These are phyloP conservation scores for Periconia sp. DNA, from an alignment of 2,329 filamentous ascomycete genomes.

Conservation along the genomic window DNA sequence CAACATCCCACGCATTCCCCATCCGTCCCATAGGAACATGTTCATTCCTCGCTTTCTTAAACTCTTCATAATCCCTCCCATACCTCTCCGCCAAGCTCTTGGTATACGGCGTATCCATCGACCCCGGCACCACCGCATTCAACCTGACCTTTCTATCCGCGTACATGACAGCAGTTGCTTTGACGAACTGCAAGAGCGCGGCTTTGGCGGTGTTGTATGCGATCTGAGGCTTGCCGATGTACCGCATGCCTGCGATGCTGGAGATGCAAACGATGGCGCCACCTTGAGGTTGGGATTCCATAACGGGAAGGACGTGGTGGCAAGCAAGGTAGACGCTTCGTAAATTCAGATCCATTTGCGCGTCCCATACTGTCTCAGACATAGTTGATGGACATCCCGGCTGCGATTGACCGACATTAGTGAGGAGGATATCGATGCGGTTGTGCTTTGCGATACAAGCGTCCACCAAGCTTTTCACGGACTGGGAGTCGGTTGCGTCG, in stretches of 20 bases:
- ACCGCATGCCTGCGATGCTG: constrained; percentile 56
- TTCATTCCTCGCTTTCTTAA: constrained; percentile 3
- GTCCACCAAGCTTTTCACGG: constrained; percentile 9
- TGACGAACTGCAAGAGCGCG: constrained; percentile 55
- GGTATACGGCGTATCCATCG: constrained; percentile 54
- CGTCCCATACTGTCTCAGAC: constrained; percentile 54
- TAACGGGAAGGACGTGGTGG: constrained; percentile 57
- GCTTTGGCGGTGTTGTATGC: constrained; percentile 53
- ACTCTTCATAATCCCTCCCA: constrained; percentile 9
- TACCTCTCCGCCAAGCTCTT: constrained; percentile 10
- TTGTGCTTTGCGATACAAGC: constrained; percentile 40
- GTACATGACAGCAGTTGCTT: constrained; percentile 54
- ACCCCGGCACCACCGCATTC: constrained; percentile 58
- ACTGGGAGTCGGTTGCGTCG: constrained; percentile 6
- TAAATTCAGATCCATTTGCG: constrained; percentile 57
- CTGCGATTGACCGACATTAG: constrained; percentile 57
- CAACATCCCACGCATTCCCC: constrained; percentile 38
- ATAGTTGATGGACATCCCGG: constrained; percentile 54
- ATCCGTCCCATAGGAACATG: constrained; percentile 33
- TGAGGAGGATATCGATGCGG: constrained; percentile 57
- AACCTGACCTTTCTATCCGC: constrained; percentile 51
- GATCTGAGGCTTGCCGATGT: constrained; percentile 55
- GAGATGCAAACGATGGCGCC: constrained; percentile 49
- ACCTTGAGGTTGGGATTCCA: constrained; percentile 52
- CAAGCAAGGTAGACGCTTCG: constrained; percentile 58